Percentiles rank a stretch among this genome's conserved stretches.
These are phyloP conservation scores for Starmerella floris DNA, from an alignment of 805 yeast species.

Conservation along the genomic window DNA sequence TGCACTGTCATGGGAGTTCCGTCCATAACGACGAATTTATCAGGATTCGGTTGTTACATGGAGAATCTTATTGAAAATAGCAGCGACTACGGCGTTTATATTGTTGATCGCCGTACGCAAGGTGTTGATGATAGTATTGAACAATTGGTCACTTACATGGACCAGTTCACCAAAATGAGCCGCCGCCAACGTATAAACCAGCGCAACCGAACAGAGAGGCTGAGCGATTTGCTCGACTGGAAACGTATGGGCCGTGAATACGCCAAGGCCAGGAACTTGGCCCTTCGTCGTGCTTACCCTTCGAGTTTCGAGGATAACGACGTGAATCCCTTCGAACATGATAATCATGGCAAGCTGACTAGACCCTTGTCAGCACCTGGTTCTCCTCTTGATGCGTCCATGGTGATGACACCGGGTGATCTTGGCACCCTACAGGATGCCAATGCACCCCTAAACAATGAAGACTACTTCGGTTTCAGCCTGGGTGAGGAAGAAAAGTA, in stretches of 20 bases:
- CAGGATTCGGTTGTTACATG: conserved; percentile 98
- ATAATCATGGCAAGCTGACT: conserved; percentile 43
- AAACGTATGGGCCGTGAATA: conserved; percentile 95
- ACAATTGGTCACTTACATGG: conserved; percentile 82
- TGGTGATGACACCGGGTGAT: conserved; percentile 94
- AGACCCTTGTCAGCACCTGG: conserved; percentile 96
- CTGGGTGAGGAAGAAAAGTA: conserved; percentile 29
- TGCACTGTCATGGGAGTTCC: conserved; percentile 99
- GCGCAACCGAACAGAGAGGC: conserved; percentile 90
- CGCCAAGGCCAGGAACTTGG: conserved; percentile 83
- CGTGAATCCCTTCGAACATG: conserved; percentile 26
- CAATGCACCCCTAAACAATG: conserved; percentile 50
- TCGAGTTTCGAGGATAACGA: conserved; percentile 43
- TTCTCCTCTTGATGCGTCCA: conserved; percentile 65
- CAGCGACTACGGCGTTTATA: conserved; percentile 90
- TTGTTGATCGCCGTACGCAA: conserved; percentile 87
- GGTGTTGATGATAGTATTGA: conserved; percentile 86
- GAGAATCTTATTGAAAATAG: conserved; percentile 92
- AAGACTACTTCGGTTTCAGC: conserved; percentile 50
- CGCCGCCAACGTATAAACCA: conserved; percentile 96
- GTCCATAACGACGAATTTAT: conserved; percentile 84
- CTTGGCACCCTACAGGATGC: conserved; percentile 92
- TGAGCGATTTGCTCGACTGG: conserved; percentile 91
- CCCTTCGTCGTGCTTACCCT: conserved; percentile 88
- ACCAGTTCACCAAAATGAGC: conserved; percentile 71